phyloP scores from a whole-genome alignment of 129 eudicot genomes.

The Helichrysum umbraculigerum region DNA sequence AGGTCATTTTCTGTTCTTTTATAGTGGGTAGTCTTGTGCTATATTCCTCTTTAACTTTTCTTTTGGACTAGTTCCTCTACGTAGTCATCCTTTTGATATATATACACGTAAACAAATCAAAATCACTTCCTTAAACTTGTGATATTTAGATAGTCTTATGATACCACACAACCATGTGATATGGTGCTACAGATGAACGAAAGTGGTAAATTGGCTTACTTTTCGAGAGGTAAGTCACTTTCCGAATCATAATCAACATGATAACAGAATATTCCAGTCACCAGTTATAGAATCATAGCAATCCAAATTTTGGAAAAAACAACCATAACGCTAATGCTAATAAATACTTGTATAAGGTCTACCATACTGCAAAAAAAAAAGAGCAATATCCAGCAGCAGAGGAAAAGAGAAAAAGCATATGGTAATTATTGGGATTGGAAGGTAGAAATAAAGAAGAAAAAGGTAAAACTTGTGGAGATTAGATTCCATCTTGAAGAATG shows the following conservation, averaged over 20 bases:
- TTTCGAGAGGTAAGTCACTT: not conserved
- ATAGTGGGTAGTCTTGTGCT: conserved; percentile 30
- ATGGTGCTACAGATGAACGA: conserved; percentile 7
- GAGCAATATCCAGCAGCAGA: conserved; percentile 36
- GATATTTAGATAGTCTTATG: no score
- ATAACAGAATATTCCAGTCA: not conserved
- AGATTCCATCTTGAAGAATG: conserved; percentile 65
- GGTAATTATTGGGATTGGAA: conserved; percentile 62
- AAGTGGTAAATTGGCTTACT: not conserved
- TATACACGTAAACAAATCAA: conserved; percentile 11
- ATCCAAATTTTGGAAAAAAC: not conserved
- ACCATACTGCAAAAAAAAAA: conserved; percentile 13
- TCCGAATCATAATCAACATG: not conserved
- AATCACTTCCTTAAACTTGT: no score
- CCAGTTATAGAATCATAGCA: not conserved
- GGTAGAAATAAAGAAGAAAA: conserved; percentile 42
- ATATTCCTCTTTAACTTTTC: conserved; percentile 42
- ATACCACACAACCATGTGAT: no score
- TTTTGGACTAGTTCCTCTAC: conserved; percentile 21
- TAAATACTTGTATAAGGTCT: not conserved
- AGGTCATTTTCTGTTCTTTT: conserved; percentile 31
- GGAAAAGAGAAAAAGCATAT: conserved; percentile 46
- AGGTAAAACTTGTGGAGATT: conserved; percentile 47
- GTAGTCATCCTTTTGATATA: conserved; percentile 22
- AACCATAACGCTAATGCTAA: not conserved